These are phyloP conservation scores for Geosiphon pyriformis DNA, from an alignment of 192 early-diverging fungal genomes.

Conservation along the genomic window DNA sequence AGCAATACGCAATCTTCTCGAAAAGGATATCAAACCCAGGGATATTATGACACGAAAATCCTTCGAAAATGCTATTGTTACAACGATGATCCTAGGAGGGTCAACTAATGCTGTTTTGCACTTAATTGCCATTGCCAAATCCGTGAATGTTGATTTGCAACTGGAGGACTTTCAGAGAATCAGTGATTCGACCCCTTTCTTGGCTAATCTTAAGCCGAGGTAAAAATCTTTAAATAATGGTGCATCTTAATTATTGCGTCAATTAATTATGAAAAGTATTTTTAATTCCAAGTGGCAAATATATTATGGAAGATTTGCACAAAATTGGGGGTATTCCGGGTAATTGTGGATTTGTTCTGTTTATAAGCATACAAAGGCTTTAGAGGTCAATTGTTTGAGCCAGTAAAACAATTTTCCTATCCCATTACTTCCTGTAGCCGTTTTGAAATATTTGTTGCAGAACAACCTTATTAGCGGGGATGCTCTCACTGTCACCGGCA, in stretches of 20 bases:
- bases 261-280: conserved; percentile 19
- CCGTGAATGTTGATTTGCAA: conserved; percentile 75
- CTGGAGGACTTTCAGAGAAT: conserved; percentile 94
- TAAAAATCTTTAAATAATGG: neutral
- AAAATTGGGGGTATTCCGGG: conserved; percentile 87
- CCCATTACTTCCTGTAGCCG: conserved; percentile 34
- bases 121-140: conserved; percentile 79
- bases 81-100: conserved; percentile 91
- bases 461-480: conserved; percentile 85
- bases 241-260: neutral
- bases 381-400: too few relatives aligned
- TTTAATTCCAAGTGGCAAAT: conserved; percentile 68
- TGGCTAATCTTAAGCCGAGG: conserved; percentile 95
- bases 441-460: conserved; percentile 89
- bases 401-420: too few relatives aligned
- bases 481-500: conserved; percentile 93
- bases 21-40: conserved; percentile 86
- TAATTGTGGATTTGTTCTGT: neutral
- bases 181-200: conserved; percentile 84
- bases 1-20: conserved; percentile 85
- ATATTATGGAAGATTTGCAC: conserved; percentile 97
- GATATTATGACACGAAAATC: conserved; percentile 96
- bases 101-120: conserved; percentile 98
- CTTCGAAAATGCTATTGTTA: conserved; percentile 94
- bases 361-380: neutral